Conservation (phyloP, 495 filamentous ascomycete species). For the Astrocystis sublimbata region DNA sequence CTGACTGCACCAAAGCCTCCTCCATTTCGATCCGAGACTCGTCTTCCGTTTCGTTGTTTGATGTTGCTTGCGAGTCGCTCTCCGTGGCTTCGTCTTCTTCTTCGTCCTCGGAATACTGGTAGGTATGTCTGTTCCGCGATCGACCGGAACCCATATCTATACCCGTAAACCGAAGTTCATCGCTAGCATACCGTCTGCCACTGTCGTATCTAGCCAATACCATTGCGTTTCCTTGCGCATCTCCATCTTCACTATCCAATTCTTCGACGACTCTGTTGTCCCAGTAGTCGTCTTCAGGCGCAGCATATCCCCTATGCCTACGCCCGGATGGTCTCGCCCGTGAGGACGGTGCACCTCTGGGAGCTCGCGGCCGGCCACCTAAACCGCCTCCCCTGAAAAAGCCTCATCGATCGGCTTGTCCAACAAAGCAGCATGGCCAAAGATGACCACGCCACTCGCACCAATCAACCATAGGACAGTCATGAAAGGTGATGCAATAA, state of each 20-base stretch:
- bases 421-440: slow-evolving; percentile 94
- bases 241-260: slow-evolving; percentile 65
- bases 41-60: slow-evolving; percentile 57
- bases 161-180: slow-evolving; percentile 64
- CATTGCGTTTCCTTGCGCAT: slow-evolving; percentile 60
- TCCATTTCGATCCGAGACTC: slow-evolving; percentile 61
- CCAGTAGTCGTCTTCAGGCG: slow-evolving; percentile 52
- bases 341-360: slow-evolving; percentile 88
- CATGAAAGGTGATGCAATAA: slow-evolving; percentile 77
- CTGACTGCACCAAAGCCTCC: slow-evolving; percentile 70
- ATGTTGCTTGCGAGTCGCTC: slow-evolving; percentile 45
- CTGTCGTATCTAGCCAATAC: slow-evolving; percentile 41
- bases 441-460: slow-evolving; percentile 83
- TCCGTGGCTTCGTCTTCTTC: slow-evolving; percentile 56
- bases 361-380: slow-evolving; percentile 99
- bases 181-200: slow-evolving; percentile 54
- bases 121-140: slow-evolving; percentile 41
- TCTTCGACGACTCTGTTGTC: slow-evolving; percentile 64
- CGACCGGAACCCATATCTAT: slow-evolving; percentile 56
- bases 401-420: slow-evolving; percentile 99
- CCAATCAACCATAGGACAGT: slow-evolving; percentile 94
- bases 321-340: slow-evolving; percentile 98
- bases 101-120: slow-evolving; percentile 50
- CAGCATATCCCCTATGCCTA: slow-evolving; percentile 63
- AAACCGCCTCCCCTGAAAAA: slow-evolving; percentile 99